Evolutionary conservation across 441 rosid species (phyloP), one percentile per base, ranked within the genome.

Genomic region (Mallotus japonicus): DNA sequence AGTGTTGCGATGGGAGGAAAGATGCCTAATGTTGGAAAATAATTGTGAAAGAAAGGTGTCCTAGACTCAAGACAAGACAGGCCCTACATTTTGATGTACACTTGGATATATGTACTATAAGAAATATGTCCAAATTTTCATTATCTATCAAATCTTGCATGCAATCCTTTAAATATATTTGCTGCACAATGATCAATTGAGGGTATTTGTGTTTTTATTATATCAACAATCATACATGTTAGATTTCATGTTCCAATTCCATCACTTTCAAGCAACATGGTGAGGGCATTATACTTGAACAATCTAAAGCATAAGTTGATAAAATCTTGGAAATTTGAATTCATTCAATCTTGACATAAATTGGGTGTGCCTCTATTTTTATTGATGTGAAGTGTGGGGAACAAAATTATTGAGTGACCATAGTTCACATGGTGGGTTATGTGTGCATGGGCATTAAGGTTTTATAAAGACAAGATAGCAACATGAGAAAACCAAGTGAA

Each of bases 361-460:
- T 16, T 71, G 73, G 75, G 76, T 60, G 11, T 42, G 72, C 67
- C 57, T 68, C 58, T n/a, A 51, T 67, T 74, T 59, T 50, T 69
- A 37, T 67, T 50, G 83, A 75, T 40, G 53, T 20, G 62, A 47
- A 46, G 20, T n/a, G 73, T 79, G 79, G 84, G 83, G 84, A 73
- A 77, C 82, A 72, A 47, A 80, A 84, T 81, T 70, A 83, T 81
- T 69, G 71, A 72, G 65, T 20, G 58, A 62, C 56, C 42, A 72
- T 62, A 78, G 62, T 62, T 81, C 81, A 77, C 81, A 54, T 72
- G 84, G 79, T 67, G 58, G 79, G 72, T 15, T 17, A 1, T 22
- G 62, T 65, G 74, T 53, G 53, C 75, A 62, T 76, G 81, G 76
- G 80, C 74, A 63, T 7, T 20, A 44, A 58, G 65, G 58, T 24